Evolutionary conservation across 129 eudicot species (phyloP), one percentile per base, ranked within the genome.

Genomic region (Helichrysum umbraculigerum): DNA sequence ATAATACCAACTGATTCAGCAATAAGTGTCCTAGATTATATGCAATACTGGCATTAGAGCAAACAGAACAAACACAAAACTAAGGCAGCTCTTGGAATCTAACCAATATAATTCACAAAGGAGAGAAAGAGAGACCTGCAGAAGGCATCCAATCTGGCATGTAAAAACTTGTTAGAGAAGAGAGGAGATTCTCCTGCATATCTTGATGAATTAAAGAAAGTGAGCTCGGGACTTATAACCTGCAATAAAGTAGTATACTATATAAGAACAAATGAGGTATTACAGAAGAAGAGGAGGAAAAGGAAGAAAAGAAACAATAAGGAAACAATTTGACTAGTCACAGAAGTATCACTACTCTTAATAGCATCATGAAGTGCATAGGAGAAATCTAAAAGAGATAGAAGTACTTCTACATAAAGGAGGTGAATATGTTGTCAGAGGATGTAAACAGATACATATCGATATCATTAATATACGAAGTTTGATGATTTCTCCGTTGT

Each of bases 211-310:
- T 83, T 91, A 67, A 86, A 95, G 84, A 95, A 95, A 51, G 99
- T 95, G 81, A 95, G 94, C 85, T 95, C 99, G 15, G 99, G 99
- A 52, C 99, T 87, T 75, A 91, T 87, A 87, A 88, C 96, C 99
- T 95, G 94, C 76, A 78, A 80, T 76, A 68, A 37, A 34, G 41
- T 28, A 35, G 68, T 71, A 70, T 58, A 71, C 7, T 2, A 62
- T 30, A 17, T 52, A 70, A 77, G 54, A 78, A 29, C 20, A 51
- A 19, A 68, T 39, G 39, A 74, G 79, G 66, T 19, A 35, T 33
- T 39, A 59, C 54, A 61, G 19, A 59, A 8, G 5, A 62, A 29
- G 17, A 17, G 5, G 20, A 15, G 7, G 17, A 17, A 4, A 8
- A 15, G 7, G 59, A 17, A 16, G 39, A 44, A 21, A 42, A 66